These are phyloP conservation scores for Kingdonia uniflora DNA, from an alignment of 164 flowering plant genomes.

Conservation along the genomic window DNA sequence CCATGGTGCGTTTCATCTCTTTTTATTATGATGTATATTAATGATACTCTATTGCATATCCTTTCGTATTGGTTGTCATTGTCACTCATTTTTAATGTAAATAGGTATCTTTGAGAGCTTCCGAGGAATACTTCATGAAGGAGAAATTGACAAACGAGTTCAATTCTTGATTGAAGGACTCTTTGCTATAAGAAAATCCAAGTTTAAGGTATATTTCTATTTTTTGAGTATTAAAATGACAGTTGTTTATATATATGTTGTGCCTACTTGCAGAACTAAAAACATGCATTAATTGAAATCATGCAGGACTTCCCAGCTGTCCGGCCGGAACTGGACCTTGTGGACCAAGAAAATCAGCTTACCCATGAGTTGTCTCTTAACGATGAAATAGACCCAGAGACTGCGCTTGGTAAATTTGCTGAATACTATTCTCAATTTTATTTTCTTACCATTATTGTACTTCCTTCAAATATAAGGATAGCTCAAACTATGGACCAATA, in stretches of 20 bases:
- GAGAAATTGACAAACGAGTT: slow-evolving; percentile 89
- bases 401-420: slow-evolving; percentile 47
- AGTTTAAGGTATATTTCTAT: slow-evolving; percentile 59
- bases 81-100: slow-evolving; percentile 3
- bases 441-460: too few relatives aligned
- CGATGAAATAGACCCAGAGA: slow-evolving; percentile 72
- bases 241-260: neutral
- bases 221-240: neutral
- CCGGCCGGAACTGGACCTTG: slow-evolving; percentile 89
- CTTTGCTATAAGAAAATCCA: slow-evolving; percentile 89
- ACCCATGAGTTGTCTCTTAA: slow-evolving; percentile 83
- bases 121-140: slow-evolving; percentile 96
- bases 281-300: neutral
- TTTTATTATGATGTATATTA: neutral
- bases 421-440: neutral
- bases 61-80: neutral
- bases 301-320: slow-evolving; percentile 83
- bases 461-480: too few relatives aligned
- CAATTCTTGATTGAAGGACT: slow-evolving; percentile 94
- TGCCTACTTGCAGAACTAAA: neutral
- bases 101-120: slow-evolving; percentile 92
- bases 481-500: too few relatives aligned
- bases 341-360: slow-evolving; percentile 81
- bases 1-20: slow-evolving; percentile 46
- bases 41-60: too few relatives aligned